These are phyloP conservation scores for Tetracentron sinense DNA, from an alignment of 164 flowering plant genomes.

Conservation along the genomic window DNA sequence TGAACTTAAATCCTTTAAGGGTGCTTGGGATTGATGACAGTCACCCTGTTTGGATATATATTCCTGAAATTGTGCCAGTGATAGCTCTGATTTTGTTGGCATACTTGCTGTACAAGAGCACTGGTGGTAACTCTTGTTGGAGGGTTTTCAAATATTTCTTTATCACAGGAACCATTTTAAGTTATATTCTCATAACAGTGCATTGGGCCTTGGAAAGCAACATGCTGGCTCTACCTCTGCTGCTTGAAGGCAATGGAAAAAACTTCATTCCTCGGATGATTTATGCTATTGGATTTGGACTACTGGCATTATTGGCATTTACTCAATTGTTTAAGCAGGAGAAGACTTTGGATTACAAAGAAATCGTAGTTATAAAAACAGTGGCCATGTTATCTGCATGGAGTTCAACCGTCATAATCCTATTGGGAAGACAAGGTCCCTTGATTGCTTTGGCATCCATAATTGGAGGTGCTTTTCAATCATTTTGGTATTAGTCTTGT, in stretches of 20 bases:
- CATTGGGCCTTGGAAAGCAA: conserved; percentile 69
- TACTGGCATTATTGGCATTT: conserved; percentile 39
- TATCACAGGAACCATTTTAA: conserved; percentile 36
- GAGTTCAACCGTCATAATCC: conserved; percentile 65
- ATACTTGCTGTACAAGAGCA: conserved; percentile 35
- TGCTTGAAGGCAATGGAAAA: conserved; percentile 35
- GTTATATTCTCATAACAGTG: conserved; percentile 59
- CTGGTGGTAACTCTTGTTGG: conserved; percentile 22
- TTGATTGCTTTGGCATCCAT: conserved; percentile 53
- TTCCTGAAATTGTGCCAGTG: conserved; percentile 47
- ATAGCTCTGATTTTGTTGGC: conserved; percentile 47
- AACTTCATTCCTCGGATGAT: conserved; percentile 49
- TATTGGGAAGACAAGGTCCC: conserved; percentile 88
- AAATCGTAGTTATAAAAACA: conserved; percentile 34
- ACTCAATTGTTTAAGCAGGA: conserved; percentile 20
- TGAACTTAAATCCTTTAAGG: conserved; percentile 39
- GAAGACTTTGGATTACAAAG: conserved; percentile 21
- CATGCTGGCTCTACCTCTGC: conserved; percentile 21
- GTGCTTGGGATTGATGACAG: conserved; percentile 31
- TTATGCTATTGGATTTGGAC: conserved; percentile 57
- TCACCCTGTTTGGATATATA: conserved; percentile 38
- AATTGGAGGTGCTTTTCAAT: conserved; percentile 52
- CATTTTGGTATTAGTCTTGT: background rate
- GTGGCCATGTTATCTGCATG: conserved; percentile 63
- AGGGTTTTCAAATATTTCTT: conserved; percentile 33